A percentile compares a stretch with the other conserved stretches of the same genome.
Evolutionary conservation across 768 basidiomycete species (phyloP).

Genomic region (Lentinula sp.): DNA sequence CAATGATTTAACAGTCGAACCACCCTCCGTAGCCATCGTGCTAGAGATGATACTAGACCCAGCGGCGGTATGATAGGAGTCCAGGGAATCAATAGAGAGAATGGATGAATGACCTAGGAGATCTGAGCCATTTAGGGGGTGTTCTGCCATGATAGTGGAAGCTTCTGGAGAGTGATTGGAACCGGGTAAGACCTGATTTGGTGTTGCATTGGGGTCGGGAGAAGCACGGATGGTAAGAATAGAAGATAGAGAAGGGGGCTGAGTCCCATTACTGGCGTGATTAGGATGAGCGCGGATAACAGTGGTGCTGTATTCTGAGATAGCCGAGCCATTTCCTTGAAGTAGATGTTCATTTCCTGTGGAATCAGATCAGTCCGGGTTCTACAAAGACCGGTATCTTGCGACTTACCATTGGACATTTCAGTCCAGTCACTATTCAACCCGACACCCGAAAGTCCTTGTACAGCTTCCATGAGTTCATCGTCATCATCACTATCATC

Average conservation of each 20-base stretch:
- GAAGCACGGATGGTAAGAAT: constrained; percentile 64
- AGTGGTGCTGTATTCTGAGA: constrained; percentile 65
- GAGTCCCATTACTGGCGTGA: constrained; percentile 26
- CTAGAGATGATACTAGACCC: constrained; percentile 42
- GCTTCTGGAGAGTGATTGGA: constrained; percentile 9
- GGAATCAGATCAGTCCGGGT: constrained; percentile 10
- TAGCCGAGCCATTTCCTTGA: constrained; percentile 18
- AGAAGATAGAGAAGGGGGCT: constrained; percentile 58
- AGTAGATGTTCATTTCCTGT: constrained; percentile 49
- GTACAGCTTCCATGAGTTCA: constrained; percentile 59
- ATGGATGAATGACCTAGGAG: constrained; percentile 39
- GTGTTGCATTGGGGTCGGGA: constrained; percentile 41
- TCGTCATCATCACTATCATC: constrained; percentile 69
- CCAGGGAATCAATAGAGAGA: constrained; percentile 50
- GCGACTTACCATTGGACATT: constrained; percentile 28
- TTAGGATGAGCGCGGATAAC: constrained; percentile 49
- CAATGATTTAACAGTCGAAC: constrained; percentile 55
- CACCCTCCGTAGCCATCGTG: constrained; percentile 70
- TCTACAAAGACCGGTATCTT: constrained; percentile 5
- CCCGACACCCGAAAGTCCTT: constrained; percentile 44
- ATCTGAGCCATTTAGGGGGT: constrained; percentile 24
- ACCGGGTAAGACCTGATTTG: constrained; percentile 34
- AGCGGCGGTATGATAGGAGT: constrained; percentile 63
- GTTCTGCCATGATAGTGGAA: constrained; percentile 11
- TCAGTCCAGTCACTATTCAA: constrained; percentile 43